phyloP scores from a whole-genome alignment of 257 asterid genomes.

The Agastache rugosa region DNA sequence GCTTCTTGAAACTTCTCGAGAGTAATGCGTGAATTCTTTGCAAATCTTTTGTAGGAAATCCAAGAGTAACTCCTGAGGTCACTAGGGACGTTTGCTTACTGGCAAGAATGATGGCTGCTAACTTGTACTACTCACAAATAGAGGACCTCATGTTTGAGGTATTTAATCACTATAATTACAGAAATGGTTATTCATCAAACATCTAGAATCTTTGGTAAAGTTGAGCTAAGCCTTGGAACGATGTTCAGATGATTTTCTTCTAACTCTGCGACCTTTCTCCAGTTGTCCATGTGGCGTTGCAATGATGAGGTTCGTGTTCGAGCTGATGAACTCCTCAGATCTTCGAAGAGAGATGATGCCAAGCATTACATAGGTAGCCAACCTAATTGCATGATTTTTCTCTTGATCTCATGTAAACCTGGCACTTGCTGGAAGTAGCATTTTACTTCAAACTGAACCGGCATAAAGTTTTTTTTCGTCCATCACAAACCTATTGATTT shows the following conservation, averaged over 20 bases:
- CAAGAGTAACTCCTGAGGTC: constrained; percentile 69
- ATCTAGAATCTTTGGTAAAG: neutral
- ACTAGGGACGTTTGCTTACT: constrained; percentile 63
- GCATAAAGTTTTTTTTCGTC: neutral
- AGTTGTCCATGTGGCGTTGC: constrained; percentile 79
- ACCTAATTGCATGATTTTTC: neutral
- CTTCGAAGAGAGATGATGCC: constrained; percentile 59
- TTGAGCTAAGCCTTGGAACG: neutral
- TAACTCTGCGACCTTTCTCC: constrained; percentile 30
- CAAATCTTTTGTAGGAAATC: constrained; percentile 50
- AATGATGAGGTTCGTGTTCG: constrained; percentile 62
- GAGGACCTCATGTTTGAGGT: constrained; percentile 99
- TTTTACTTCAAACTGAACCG: neutral
- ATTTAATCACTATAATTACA: constrained; percentile 27
- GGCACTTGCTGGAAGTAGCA: neutral
- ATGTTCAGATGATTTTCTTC: neutral
- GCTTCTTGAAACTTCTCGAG: neutral
- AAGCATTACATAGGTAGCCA: constrained; percentile 63
- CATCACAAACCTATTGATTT: neutral
- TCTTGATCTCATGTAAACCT: neutral
- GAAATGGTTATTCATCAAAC: neutral
- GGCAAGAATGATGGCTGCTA: constrained; percentile 74
- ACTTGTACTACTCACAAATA: constrained; percentile 82
- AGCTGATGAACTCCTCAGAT: constrained; percentile 56
- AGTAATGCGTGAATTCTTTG: neutral